A percentile compares a stretch with the other conserved stretches of the same genome.
Conservation (phyloP, 2,329 filamentous ascomycete genomes). For the Canariomyces notabilis region DNA sequence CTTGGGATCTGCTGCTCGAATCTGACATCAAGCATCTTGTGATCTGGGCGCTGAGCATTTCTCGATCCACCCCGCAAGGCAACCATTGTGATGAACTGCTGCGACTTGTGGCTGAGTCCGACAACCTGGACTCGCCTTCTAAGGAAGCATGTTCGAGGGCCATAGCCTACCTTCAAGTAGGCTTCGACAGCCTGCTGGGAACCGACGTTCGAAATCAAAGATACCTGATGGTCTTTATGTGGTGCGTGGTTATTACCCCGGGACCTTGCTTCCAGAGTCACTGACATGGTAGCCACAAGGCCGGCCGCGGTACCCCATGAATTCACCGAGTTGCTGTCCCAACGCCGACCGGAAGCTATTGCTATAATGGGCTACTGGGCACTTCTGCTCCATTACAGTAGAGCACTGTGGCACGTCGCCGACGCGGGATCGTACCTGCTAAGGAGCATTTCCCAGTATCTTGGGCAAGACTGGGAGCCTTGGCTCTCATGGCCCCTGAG, state of each 20-base stretch:
- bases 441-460: slow-evolving; percentile 23
- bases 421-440: slow-evolving; percentile 26
- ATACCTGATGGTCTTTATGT: slow-evolving; percentile 24
- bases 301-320: slow-evolving; percentile 25
- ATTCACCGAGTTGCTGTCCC: slow-evolving; percentile 33
- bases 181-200: slow-evolving; percentile 20
- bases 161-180: slow-evolving; percentile 21
- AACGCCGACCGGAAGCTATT: slow-evolving; percentile 38
- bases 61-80: slow-evolving; percentile 10
- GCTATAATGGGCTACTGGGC: slow-evolving; percentile 47
- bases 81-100: slow-evolving; percentile 17
- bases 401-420: slow-evolving; percentile 37
- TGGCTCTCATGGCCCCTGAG: slow-evolving; percentile 21
- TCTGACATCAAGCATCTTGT: slow-evolving; percentile 21
- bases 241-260: slow-evolving; percentile 22
- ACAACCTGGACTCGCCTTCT: slow-evolving; percentile 3
- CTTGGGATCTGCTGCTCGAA: slow-evolving; percentile 22
- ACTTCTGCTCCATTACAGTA: slow-evolving; percentile 40
- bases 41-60: slow-evolving; percentile 19
- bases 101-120: slow-evolving; percentile 15
- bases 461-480: slow-evolving; percentile 18
- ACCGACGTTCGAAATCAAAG: slow-evolving; percentile 13
- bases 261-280: background rate
- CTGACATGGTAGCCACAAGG: slow-evolving; percentile 10
- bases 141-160: slow-evolving; percentile 18